phyloP scores from a whole-genome alignment of 2,329 filamentous ascomycete species.

The Cryphonectria carpinicola region DNA sequence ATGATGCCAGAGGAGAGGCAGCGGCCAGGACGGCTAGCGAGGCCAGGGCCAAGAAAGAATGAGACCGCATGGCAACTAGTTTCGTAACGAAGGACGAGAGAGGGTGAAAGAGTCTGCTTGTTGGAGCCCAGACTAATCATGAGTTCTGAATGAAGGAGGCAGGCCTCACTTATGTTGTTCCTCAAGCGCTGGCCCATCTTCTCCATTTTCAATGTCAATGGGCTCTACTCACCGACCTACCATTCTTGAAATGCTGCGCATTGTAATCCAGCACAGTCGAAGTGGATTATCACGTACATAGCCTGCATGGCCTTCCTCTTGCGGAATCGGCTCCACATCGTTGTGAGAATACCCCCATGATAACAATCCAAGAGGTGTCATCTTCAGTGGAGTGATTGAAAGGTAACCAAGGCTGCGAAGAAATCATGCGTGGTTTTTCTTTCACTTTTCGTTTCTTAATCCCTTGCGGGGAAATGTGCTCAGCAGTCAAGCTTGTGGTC shows the following conservation, averaged over 20 bases:
- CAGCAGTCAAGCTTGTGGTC: background rate
- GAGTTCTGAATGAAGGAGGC: background rate
- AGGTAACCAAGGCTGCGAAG: background rate
- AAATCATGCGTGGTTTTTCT: background rate
- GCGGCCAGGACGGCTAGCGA: slow-evolving; percentile 6
- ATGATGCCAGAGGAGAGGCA: slow-evolving; percentile 7
- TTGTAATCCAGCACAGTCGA: background rate
- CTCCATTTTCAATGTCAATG: background rate
- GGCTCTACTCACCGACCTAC: slow-evolving; percentile 3
- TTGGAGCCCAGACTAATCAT: background rate
- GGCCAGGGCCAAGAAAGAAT: slow-evolving; percentile 13
- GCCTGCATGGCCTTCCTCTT: slow-evolving; percentile 3
- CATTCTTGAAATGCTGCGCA: background rate
- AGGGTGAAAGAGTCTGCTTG: background rate
- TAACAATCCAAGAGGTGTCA: background rate
- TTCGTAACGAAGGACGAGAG: background rate
- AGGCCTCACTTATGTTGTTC: background rate
- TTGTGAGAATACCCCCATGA: background rate
- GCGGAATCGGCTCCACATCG: background rate
- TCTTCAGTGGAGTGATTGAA: background rate
- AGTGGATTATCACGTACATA: background rate
- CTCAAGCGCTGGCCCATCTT: background rate
- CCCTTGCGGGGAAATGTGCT: background rate
- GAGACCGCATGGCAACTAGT: slow-evolving; percentile 8
- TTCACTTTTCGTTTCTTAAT: background rate